Evolutionary conservation across 2,329 filamentous ascomycete species (phyloP).

Genomic region (Pestalotiopsis fici): DNA sequence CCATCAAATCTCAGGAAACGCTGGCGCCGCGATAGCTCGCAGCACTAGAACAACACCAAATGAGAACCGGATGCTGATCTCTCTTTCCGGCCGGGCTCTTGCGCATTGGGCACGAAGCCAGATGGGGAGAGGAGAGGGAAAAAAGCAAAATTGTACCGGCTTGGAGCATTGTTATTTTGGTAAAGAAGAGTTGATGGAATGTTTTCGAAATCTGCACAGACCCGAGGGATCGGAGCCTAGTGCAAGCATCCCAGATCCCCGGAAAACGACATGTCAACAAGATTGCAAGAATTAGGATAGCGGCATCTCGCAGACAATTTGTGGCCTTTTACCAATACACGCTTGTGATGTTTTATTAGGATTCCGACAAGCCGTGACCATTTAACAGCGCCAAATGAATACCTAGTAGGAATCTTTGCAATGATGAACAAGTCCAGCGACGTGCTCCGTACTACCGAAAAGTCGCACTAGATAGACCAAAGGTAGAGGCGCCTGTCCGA

Average conservation of each 20-base stretch:
- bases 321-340: neutral
- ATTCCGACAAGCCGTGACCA: neutral
- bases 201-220: neutral
- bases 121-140: neutral
- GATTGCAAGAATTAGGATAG: neutral
- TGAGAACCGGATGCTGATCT: neutral
- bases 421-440: neutral
- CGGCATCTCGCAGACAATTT: neutral
- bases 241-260: neutral
- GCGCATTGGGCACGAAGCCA: neutral
- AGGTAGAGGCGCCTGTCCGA: neutral
- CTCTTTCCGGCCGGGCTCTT: neutral
- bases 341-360: too few relatives aligned
- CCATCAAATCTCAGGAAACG: neutral
- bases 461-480: neutral
- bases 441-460: neutral
- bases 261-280: neutral
- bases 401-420: too few relatives aligned
- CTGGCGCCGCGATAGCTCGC: neutral
- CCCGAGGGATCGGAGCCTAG: neutral
- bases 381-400: too few relatives aligned
- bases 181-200: neutral
- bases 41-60: neutral
- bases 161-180: neutral
- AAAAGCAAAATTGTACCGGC: neutral